phyloP scores from a whole-genome alignment of 2,329 filamentous ascomycete species.

The Alternaria metachromatica region DNA sequence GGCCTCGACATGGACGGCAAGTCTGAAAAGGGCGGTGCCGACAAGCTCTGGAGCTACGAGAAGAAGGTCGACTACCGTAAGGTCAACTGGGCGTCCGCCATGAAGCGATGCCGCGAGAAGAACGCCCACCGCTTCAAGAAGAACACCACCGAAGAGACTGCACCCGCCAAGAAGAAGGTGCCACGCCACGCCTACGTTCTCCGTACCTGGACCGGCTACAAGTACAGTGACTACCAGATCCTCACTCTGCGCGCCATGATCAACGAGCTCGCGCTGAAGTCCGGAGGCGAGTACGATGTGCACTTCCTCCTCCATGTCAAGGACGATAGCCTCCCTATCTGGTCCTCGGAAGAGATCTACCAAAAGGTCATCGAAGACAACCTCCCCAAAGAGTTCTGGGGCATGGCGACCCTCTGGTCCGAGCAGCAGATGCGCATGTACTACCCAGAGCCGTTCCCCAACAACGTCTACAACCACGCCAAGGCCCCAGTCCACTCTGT shows the following conservation, averaged over 20 bases:
- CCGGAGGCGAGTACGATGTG: slow-evolving; percentile 85
- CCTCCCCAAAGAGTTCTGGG: slow-evolving; percentile 83
- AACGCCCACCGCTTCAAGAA: slow-evolving; percentile 56
- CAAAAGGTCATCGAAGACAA: slow-evolving; percentile 69
- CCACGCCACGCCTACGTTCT: slow-evolving; percentile 81
- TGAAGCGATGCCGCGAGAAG: slow-evolving; percentile 57
- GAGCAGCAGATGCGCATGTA: slow-evolving; percentile 90
- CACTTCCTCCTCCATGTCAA: slow-evolving; percentile 87
- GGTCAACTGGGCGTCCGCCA: slow-evolving; percentile 58
- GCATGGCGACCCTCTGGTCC: slow-evolving; percentile 90
- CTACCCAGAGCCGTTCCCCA: slow-evolving; percentile 86
- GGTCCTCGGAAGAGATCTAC: slow-evolving; percentile 75
- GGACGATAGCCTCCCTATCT: slow-evolving; percentile 76
- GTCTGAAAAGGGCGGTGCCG: slow-evolving; percentile 53
- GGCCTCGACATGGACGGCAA: slow-evolving; percentile 58
- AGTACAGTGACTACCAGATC: slow-evolving; percentile 79
- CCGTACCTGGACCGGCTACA: slow-evolving; percentile 81
- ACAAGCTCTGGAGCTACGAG: slow-evolving; percentile 58
- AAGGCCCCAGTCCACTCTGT: slow-evolving; percentile 80
- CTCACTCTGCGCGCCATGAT: slow-evolving; percentile 84
- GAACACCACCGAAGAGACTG: slow-evolving; percentile 39
- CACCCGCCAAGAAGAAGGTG: slow-evolving; percentile 49
- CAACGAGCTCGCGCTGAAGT: slow-evolving; percentile 78
- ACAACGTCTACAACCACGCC: slow-evolving; percentile 70
- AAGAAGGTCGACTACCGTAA: slow-evolving; percentile 56